These are phyloP conservation scores for Oleoguttula mirabilis DNA, from an alignment of 495 filamentous ascomycete species.

Conservation along the genomic window DNA sequence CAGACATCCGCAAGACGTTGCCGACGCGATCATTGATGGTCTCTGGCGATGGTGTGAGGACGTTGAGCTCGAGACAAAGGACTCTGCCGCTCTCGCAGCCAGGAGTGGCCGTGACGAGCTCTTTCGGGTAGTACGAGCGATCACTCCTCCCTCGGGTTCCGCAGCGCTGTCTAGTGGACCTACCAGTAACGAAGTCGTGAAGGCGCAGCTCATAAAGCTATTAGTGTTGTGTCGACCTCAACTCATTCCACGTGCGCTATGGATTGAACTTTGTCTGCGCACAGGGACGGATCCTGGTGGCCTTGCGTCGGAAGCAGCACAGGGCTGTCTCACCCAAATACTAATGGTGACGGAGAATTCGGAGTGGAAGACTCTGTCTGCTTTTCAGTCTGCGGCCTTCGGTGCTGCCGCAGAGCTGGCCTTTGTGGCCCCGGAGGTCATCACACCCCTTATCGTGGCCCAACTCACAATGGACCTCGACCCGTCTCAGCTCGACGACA, in stretches of 20 bases:
- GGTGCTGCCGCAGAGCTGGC: conserved; percentile 76
- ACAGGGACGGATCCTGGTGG: conserved; percentile 70
- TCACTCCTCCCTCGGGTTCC: conserved; percentile 32
- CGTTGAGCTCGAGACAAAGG: conserved; percentile 56
- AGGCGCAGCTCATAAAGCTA: conserved; percentile 41
- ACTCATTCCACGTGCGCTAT: conserved; percentile 62
- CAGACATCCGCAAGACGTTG: conserved; percentile 40
- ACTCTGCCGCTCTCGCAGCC: conserved; percentile 55
- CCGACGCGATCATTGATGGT: conserved; percentile 49
- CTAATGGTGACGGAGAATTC: conserved; percentile 22
- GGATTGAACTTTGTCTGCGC: conserved; percentile 78
- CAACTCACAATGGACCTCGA: conserved; percentile 62
- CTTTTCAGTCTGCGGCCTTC: conserved; percentile 50
- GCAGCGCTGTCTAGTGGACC: neutral
- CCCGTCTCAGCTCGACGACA: conserved; percentile 46
- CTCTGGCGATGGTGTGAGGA: conserved; percentile 73
- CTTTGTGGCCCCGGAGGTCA: conserved; percentile 77
- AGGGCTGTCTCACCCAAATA: conserved; percentile 42
- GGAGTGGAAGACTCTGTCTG: conserved; percentile 4
- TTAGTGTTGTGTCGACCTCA: conserved; percentile 68
- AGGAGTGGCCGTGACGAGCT: conserved; percentile 51
- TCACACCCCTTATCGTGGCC: conserved; percentile 62
- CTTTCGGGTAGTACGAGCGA: conserved; percentile 53
- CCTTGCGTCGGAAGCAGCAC: conserved; percentile 44
- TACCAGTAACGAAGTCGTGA: conserved; percentile 29